Conservation (phyloP, 768 basidiomycete species). For the Hygrophorus russula region DNA sequence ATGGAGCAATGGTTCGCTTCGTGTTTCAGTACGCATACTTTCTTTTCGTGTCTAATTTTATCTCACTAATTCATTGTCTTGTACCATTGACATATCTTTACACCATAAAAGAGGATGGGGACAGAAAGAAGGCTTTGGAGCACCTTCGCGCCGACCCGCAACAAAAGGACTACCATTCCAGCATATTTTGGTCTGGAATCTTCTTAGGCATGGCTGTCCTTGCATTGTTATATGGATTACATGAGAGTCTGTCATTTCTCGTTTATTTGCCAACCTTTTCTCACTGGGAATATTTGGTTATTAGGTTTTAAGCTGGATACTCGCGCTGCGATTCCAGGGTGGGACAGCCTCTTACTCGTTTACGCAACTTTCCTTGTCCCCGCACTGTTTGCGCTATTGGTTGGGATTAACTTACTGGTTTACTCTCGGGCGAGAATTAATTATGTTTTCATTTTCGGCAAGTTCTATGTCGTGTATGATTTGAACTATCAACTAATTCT, state of each 20-base stretch:
- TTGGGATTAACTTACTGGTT: constrained; percentile 75
- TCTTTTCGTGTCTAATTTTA: neutral
- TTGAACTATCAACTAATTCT: neutral
- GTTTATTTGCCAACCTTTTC: neutral
- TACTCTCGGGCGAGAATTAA: constrained; percentile 78
- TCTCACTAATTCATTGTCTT: neutral
- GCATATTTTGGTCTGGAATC: constrained; percentile 65
- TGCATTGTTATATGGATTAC: constrained; percentile 51
- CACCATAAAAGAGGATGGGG: constrained; percentile 38
- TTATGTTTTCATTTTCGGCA: constrained; percentile 88
- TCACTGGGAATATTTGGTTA: neutral
- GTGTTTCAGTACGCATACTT: constrained; percentile 52
- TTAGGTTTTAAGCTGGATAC: constrained; percentile 47
- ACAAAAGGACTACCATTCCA: constrained; percentile 54
- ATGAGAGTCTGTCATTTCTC: constrained; percentile 32
- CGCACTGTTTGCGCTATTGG: constrained; percentile 58
- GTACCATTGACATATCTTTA: constrained; percentile 1
- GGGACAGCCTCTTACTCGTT: constrained; percentile 65
- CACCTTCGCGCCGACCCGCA: constrained; percentile 45
- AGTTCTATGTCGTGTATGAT: constrained; percentile 13
- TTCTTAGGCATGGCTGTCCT: constrained; percentile 65
- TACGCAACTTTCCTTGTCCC: constrained; percentile 73
- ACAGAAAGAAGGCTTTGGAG: constrained; percentile 65
- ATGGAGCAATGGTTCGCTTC: constrained; percentile 70
- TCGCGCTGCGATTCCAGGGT: constrained; percentile 46